Evolutionary conservation across 192 early-diverging fungal species (phyloP), one percentile per base, ranked within the genome.

Genomic region (Gamsiella multidivaricata): DNA sequence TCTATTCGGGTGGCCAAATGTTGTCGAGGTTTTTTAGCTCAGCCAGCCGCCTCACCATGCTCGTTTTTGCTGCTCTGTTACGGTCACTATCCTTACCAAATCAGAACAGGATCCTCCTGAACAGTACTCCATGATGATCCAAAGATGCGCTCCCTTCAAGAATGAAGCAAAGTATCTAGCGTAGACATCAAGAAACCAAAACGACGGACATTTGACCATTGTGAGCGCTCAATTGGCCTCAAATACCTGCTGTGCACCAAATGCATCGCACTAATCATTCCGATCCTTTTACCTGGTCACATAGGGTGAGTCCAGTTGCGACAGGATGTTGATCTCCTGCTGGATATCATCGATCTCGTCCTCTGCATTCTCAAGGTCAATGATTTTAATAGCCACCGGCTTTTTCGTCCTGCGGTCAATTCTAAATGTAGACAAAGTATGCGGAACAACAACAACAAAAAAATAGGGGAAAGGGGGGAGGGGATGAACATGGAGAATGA

Each of bases 281-380:
- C n/a, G n/a, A n/a, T n/a, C n/a, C n/a, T n/a, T n/a, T n/a, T 85
- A 87, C 88, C 82, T 86, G 61, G 94, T 96, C 36, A 97, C 93
- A 71, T 92, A 92, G 22, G 86, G 86, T 11, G 95, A 95, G 79
- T 96, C 91, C 60, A 97, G 84, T 72, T 97, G 96, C 46, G 95
- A 96, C 29, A 99, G 83, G 55, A 99, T 97, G 54, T 87, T 89
- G 79, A 98, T 98, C 70, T 99, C 97, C 70, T 95, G 93, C 80
- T 97, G 97, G 78, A 99, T 97, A 86, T 99, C 97, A 70, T 98
- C 97, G 63, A 98, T 97, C 78, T 98, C 96, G 70, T 98, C 97
- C 80, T 99, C 97, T 25, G 94, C 93, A 70, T 88, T 94, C 81
- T 98, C 96, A 20, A 99, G 82, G 80, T 99, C 95, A 76, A 99